Evolutionary conservation across 2,329 filamentous ascomycete species (phyloP).

Genomic region (Fusarium compactum): DNA sequence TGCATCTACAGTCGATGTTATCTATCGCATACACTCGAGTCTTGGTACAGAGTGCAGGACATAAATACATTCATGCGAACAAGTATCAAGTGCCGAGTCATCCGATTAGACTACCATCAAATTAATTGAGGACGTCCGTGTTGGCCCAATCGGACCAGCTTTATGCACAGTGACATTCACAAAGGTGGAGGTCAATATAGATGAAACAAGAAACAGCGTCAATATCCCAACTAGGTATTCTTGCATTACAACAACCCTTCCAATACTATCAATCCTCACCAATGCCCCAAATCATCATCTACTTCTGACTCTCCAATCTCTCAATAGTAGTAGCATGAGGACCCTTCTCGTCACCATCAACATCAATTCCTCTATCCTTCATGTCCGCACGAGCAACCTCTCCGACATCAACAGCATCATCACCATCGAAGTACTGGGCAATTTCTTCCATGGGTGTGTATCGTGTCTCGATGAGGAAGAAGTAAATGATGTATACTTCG

Average conservation of each 20-base stretch:
- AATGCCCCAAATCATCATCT: rapidly evolving
- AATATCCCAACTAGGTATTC: neutral
- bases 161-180: too few species aligned
- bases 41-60: neutral
- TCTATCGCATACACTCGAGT: neutral
- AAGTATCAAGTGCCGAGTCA: neutral
- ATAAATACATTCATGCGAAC: neutral
- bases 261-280: rapidly evolving
- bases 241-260: neutral
- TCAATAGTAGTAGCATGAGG: constrained; percentile 11
- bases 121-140: neutral
- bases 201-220: neutral
- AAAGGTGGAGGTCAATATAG: neutral
- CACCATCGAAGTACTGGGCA: constrained; percentile 18
- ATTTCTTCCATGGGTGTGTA: constrained; percentile 28
- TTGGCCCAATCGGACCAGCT: too few species aligned
- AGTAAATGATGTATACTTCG: constrained; percentile 31
- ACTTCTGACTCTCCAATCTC: neutral
- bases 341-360: constrained; percentile 1
- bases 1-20: neutral
- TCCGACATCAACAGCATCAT: constrained; percentile 16
- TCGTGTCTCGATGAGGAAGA: constrained; percentile 26
- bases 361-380: constrained; percentile 11
- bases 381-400: constrained; percentile 21
- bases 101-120: too few species aligned